Conservation (phyloP, 768 basidiomycete genomes). For the Tricholoma terreum region DNA sequence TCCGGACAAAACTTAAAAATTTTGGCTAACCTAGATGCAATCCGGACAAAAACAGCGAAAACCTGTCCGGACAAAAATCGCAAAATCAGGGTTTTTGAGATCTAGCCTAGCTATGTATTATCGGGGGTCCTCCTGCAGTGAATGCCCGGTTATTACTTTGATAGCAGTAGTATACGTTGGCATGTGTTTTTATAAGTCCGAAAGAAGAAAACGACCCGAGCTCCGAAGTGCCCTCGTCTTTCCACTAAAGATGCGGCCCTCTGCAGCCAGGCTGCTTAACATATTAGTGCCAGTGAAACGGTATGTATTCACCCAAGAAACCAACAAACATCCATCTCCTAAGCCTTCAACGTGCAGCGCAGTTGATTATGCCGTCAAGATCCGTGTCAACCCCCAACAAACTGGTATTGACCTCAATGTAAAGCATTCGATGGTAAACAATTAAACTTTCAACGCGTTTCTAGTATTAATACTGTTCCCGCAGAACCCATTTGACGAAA, state of each 20-base stretch:
- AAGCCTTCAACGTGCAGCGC: constrained; percentile 45
- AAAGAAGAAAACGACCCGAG: background rate
- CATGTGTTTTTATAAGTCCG: background rate
- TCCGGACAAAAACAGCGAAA: background rate
- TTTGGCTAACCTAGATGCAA: background rate
- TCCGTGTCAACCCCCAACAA: constrained; percentile 92
- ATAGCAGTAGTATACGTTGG: no score
- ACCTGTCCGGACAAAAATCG: background rate
- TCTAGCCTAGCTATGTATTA: no score
- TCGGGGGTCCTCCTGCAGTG: no score
- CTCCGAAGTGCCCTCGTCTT: background rate
- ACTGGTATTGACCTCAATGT: constrained; percentile 96
- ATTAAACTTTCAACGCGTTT: background rate
- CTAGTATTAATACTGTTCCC: background rate
- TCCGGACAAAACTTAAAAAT: background rate
- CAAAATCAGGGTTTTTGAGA: no score
- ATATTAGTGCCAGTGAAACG: constrained; percentile 95
- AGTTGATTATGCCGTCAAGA: constrained; percentile 98
- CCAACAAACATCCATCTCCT: background rate
- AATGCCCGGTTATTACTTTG: no score
- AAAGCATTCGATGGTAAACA: constrained; percentile 95
- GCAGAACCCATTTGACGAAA: constrained; percentile 98
- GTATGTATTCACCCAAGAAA: constrained; percentile 31
- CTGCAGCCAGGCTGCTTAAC: constrained; percentile 70
- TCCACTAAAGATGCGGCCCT: constrained; percentile 62